phyloP scores from a whole-genome alignment of 805 yeast species.

The Candida awuae region DNA sequence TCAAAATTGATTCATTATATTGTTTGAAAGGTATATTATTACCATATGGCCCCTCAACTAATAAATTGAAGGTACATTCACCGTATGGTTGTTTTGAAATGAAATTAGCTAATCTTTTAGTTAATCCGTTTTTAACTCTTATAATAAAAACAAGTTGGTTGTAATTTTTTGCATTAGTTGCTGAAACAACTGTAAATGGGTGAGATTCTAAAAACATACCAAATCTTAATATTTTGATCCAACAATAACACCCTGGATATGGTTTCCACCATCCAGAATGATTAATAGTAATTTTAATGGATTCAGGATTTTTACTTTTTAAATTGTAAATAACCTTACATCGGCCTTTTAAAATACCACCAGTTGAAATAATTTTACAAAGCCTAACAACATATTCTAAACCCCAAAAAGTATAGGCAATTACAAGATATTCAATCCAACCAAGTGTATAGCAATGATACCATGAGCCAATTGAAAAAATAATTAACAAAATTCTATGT shows the following conservation, averaged over 20 bases:
- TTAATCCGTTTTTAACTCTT: slow-evolving; percentile 48
- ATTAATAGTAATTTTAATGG: slow-evolving; percentile 42
- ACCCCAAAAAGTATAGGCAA: slow-evolving; percentile 59
- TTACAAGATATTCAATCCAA: slow-evolving; percentile 45
- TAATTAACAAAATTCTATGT: slow-evolving; percentile 35
- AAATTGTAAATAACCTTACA: slow-evolving; percentile 27
- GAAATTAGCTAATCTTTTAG: slow-evolving; percentile 32
- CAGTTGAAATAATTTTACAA: slow-evolving; percentile 48
- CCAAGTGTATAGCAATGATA: slow-evolving; percentile 40
- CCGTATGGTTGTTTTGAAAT: slow-evolving; percentile 27
- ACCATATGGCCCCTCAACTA: slow-evolving; percentile 61
- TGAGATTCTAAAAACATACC: slow-evolving; percentile 57
- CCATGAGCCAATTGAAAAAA: slow-evolving; percentile 39
- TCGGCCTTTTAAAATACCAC: slow-evolving; percentile 47
- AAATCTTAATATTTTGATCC: slow-evolving; percentile 41
- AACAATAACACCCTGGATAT: slow-evolving; percentile 56
- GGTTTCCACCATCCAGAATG: slow-evolving; percentile 48
- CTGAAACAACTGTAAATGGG: slow-evolving; percentile 51
- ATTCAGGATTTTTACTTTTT: slow-evolving; percentile 23
- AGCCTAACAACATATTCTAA: slow-evolving; percentile 56
- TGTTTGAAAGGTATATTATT: slow-evolving; percentile 37
- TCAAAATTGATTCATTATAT: slow-evolving; percentile 39
- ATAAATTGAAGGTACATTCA: slow-evolving; percentile 32
- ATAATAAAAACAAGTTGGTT: slow-evolving; percentile 36
- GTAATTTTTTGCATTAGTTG: slow-evolving; percentile 34